Base-by-base conservation (phyloP, 495 filamentous ascomycete genomes). In the Aspergillus bridgeri region DNA sequence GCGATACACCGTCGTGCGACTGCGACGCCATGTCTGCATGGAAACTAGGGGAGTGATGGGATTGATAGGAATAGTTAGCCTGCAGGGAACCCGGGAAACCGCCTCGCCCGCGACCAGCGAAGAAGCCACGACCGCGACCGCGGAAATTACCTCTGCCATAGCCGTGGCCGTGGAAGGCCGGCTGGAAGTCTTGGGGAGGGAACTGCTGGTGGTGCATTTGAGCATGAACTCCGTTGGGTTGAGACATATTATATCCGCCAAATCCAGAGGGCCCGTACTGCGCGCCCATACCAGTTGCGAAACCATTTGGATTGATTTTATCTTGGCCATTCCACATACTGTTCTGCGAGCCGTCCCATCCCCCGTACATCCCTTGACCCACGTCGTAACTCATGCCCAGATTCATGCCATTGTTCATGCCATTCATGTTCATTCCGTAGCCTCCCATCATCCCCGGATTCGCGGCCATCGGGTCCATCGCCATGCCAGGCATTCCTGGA, bases 361-460 rank as follows among this genome's bases (percentile, higher is more conserved):
- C 83, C 72, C 83, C 83, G 80, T 83, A 83, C 72, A 79, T 80
- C 65, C 77, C 76, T 69, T 84, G 81, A 64, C 79, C 81, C 56
- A 76, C 75, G 74, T 86, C 84, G 81, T 84, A 92, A 63, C 86
- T 89, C 79, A 81, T 76, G 75, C 86, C 89, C 84, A 87, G 86
- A 65, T 86, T 86, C 89, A 94, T 91, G 73, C 87, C 89, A 83
- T 87, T 89, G 78, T 85, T 89, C 89, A 91, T 92, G 79, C 87
- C 87, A 83, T 86, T 87, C 88, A 93, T 93, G 82, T 87, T 89
- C 88, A 92, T 91, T 78, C 86, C 86, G 76, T 86, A 93, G 57
- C 88, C 89, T 73, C 88, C 87, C 82, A 89, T 90, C 88, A 95
- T 93, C 71, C 83, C 86, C 74, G 94, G 89, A 73, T 76, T 78